A percentile compares a stretch with the other conserved stretches of the same genome.
Conservation (phyloP, 2,329 filamentous ascomycete genomes). For the Alternaria novae-zelandiae region DNA sequence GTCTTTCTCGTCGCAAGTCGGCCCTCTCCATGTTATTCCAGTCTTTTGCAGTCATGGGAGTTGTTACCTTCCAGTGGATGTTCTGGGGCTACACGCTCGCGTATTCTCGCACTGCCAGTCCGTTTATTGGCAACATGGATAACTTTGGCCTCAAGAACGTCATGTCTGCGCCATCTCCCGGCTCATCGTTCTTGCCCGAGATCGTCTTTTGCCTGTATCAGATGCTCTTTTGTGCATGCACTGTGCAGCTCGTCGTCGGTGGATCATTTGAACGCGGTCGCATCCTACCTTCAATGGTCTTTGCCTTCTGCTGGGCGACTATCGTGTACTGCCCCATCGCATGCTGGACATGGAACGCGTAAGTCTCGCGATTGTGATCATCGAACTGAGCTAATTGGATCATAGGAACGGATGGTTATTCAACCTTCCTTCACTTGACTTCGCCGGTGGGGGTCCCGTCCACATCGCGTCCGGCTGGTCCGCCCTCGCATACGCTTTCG, state of each 20-base stretch:
- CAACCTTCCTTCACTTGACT: constrained; percentile 66
- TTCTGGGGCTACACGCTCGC: constrained; percentile 71
- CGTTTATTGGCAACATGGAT: constrained; percentile 68
- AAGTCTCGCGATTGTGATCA: constrained; percentile 20
- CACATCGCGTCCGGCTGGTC: constrained; percentile 68
- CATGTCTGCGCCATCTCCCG: constrained; percentile 65
- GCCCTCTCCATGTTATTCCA: constrained; percentile 69
- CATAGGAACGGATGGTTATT: constrained; percentile 63
- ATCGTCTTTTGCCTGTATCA: constrained; percentile 72
- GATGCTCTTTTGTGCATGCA: constrained; percentile 66
- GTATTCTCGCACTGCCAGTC: constrained; percentile 64
- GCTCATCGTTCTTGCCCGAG: constrained; percentile 64
- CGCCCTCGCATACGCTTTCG: constrained; percentile 68
- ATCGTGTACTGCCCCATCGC: constrained; percentile 69
- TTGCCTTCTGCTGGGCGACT: constrained; percentile 68
- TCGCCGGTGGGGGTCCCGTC: constrained; percentile 68
- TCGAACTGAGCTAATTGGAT: not conserved
- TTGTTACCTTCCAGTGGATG: constrained; percentile 66
- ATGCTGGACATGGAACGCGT: constrained; percentile 71
- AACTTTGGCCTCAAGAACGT: constrained; percentile 69
- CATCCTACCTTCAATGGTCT: constrained; percentile 69
- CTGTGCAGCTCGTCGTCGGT: constrained; percentile 70
- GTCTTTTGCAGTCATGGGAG: constrained; percentile 63
- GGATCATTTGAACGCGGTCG: constrained; percentile 69
- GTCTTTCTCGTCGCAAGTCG: constrained; percentile 67